Conservation (phyloP, 495 filamentous ascomycete species). For the Sporormia fimetaria region DNA sequence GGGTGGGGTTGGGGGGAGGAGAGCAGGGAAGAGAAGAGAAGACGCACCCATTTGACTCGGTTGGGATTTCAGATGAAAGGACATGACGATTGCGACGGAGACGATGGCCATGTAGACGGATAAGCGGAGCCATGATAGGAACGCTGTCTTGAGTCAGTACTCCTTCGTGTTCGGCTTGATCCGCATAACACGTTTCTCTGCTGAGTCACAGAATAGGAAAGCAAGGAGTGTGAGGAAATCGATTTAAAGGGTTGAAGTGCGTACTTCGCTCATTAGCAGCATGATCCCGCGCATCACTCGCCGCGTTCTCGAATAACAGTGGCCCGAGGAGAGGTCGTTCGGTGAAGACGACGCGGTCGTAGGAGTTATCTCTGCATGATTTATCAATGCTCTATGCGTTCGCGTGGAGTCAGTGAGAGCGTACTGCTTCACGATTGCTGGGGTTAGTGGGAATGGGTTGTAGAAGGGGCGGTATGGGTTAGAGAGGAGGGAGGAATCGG, state of each 20-base stretch:
- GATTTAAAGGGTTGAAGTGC: too few relatives aligned
- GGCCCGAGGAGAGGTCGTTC: constrained; percentile 61
- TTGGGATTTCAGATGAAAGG: constrained; percentile 73
- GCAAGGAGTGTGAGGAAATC: too few relatives aligned
- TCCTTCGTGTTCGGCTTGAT: not conserved
- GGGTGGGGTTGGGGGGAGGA: not conserved
- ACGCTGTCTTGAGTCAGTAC: constrained; percentile 40
- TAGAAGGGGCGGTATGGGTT: constrained; percentile 32
- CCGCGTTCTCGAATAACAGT: constrained; percentile 78
- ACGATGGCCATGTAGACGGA: constrained; percentile 87
- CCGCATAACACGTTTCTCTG: too few relatives aligned
- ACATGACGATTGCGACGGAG: constrained; percentile 76
- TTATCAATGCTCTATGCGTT: not conserved
- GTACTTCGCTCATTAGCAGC: constrained; percentile 70
- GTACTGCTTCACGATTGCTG: constrained; percentile 33
- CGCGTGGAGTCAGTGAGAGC: not conserved
- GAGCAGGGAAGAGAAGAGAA: not conserved
- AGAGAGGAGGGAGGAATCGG: constrained; percentile 19
- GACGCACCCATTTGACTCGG: constrained; percentile 44
- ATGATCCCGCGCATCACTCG: constrained; percentile 78
- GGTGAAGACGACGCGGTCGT: constrained; percentile 44
- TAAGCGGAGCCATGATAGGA: constrained; percentile 89
- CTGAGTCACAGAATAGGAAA: too few relatives aligned
- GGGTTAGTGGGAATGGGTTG: constrained; percentile 22
- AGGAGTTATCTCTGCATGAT: constrained; percentile 28